Base-by-base conservation (phyloP, 495 filamentous ascomycete species). In the Aspergillus sclerotioniger region DNA sequence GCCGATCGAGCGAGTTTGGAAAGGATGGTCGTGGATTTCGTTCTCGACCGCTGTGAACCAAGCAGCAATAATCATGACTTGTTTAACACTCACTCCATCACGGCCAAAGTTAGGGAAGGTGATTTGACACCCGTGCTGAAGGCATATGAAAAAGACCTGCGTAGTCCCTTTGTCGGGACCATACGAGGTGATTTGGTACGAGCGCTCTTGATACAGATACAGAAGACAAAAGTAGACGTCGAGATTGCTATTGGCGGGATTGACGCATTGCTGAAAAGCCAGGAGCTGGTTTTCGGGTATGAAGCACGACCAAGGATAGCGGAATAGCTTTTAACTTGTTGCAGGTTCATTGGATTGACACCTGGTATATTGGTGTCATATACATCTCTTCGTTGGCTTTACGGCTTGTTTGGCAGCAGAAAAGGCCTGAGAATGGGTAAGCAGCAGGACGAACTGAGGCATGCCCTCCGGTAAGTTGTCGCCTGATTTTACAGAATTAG, bases 151-250 rank as follows among this genome's bases (percentile, higher is more conserved):
- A 84, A 84, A 60, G 94, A 96, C 65, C 68, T 98, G 35, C 80
- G 87, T 21, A 83, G 74, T 35, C 94, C 94, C 19, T 85, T 98
- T 41, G 74, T 83, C 31, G 91, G 91, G 7, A 88, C 91, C 1
- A 67, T 98, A 15, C 79, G 79, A 44, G 94, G 94, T 17, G 92
- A 96, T 67, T 75, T 98, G n/a, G 76, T 97, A 47, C 85, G 94
- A 50, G 88, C 94, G 20, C 82, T 98, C 50, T 80, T 98, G 31
- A 96, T 98, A 46, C 94, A 98, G 67, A 85, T 98, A 46, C 94
- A 98, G 67, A 98, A 98, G 78, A 98, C 94, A 0, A 98, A 98
- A 76, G 94, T 98, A 28, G 94, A 98, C 63, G 88, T 98, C 8
- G 94, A 98, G 71, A 86, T 98, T 55, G 94, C 94, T 15, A 89